Evolutionary conservation across 768 basidiomycete genomes (phyloP).

Genomic region (Boletus subparvulus): DNA sequence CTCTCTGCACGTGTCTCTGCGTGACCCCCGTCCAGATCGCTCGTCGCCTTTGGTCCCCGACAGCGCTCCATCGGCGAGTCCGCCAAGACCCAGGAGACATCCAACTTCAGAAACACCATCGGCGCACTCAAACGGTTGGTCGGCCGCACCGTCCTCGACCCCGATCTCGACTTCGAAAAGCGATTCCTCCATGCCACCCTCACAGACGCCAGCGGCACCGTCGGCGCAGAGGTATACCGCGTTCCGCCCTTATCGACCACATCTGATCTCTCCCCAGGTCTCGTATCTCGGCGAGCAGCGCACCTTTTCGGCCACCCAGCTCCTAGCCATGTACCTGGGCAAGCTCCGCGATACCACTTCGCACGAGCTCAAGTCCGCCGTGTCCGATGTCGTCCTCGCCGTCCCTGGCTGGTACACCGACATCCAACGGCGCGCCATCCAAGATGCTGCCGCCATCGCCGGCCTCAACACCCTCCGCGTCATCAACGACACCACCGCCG

Average conservation of each 20-base stretch:
- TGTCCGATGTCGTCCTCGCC: conserved; percentile 92
- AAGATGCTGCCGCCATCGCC: conserved; percentile 88
- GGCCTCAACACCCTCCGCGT: conserved; percentile 89
- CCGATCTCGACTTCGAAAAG: conserved; percentile 84
- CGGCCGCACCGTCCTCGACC: conserved; percentile 76
- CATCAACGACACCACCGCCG: conserved; percentile 96
- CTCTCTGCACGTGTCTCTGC: background rate
- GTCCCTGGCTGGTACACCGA: conserved; percentile 98
- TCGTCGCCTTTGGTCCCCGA: conserved; percentile 91
- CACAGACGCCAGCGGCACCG: conserved; percentile 78
- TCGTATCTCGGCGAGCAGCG: conserved; percentile 81
- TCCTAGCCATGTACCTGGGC: conserved; percentile 87
- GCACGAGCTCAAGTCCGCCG: conserved; percentile 79
- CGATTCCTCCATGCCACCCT: conserved; percentile 88
- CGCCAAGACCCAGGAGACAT: conserved; percentile 96
- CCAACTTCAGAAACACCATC: conserved; percentile 97
- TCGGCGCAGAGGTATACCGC: conserved; percentile 76
- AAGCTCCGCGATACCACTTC: conserved; percentile 88
- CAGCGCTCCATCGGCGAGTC: conserved; percentile 91
- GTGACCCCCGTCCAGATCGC: conserved; percentile 57
- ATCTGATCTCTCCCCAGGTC: conserved; percentile 52
- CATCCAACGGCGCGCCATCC: conserved; percentile 82
- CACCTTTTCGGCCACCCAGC: conserved; percentile 83
- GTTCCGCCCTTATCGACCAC: conserved; percentile 1
- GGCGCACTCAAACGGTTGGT: conserved; percentile 90